Evolutionary conservation across 83 land plant species (phyloP).

Genomic region (Isoetes engelmannii): DNA sequence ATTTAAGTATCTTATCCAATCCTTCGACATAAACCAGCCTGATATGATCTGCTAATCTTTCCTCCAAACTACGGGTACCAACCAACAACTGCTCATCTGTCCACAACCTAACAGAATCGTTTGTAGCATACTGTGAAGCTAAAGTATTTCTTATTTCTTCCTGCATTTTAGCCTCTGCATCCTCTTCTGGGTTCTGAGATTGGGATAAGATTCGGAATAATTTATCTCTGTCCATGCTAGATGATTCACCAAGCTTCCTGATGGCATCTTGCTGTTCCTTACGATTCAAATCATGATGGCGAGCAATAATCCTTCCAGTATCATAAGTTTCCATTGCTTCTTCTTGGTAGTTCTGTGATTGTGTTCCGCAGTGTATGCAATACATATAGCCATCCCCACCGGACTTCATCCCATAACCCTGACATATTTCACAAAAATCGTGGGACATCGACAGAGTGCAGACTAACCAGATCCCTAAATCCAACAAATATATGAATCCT

Average conservation of each 20-base stretch:
- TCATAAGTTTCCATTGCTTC: conserved; percentile 52
- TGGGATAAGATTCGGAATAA: neutral
- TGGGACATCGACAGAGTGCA: neutral
- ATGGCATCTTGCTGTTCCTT: conserved; percentile 7
- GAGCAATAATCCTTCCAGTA: neutral
- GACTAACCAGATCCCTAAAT: neutral
- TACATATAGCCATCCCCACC: conserved; percentile 73
- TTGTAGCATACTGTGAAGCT: neutral
- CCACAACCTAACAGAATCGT: neutral
- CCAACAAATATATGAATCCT: too few species aligned
- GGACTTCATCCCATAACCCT: conserved; percentile 28
- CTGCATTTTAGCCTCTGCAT: neutral
- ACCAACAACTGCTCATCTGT: neutral
- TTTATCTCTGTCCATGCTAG: neutral
- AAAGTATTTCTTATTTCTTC: neutral
- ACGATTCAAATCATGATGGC: conserved; percentile 9
- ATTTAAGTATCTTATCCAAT: conserved; percentile 62
- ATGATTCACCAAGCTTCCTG: neutral
- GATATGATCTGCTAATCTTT: conserved; percentile 29
- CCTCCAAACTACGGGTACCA: conserved; percentile 17
- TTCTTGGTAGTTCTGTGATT: conserved; percentile 57
- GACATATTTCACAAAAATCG: conserved; percentile 36
- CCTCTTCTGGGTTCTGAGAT: neutral
- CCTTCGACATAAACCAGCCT: conserved; percentile 64
- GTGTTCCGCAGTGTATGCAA: conserved; percentile 58